phyloP scores from a whole-genome alignment of 1,284 basidiomycete genomes.

The Cryptococcus amylolentus region DNA sequence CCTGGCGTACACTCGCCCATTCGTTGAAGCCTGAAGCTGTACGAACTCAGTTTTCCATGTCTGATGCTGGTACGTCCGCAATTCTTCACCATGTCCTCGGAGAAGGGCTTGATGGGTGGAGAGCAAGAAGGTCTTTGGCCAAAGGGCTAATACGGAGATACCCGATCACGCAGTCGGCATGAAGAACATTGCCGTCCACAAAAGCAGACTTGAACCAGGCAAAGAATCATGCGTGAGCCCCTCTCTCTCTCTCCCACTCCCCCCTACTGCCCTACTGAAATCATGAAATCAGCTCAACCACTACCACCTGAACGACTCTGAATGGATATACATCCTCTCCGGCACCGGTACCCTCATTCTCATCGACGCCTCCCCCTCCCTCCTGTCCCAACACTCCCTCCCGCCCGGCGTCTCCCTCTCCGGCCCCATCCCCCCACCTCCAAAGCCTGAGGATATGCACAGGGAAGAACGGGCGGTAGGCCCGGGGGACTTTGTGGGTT shows the following conservation, averaged over 20 bases:
- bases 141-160: neutral
- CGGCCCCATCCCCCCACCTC: neutral
- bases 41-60: slow-evolving; percentile 16
- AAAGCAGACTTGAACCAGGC: slow-evolving; percentile 18
- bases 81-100: too few relatives aligned
- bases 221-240: slow-evolving; percentile 20
- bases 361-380: slow-evolving; percentile 9
- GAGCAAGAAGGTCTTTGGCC: neutral
- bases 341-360: slow-evolving; percentile 17
- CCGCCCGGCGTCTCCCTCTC: neutral
- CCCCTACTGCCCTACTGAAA: neutral
- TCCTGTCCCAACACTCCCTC: slow-evolving; percentile 14
- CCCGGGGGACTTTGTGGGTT: slow-evolving; percentile 27
- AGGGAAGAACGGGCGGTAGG: slow-evolving; percentile 10
- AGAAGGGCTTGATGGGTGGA: too few relatives aligned
- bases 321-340: slow-evolving; percentile 29
- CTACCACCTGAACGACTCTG: slow-evolving; percentile 19
- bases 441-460: neutral
- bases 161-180: slow-evolving; percentile 15
- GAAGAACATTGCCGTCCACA: slow-evolving; percentile 24
- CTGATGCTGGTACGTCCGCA: slow-evolving; percentile 23
- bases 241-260: neutral
- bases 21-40: slow-evolving; percentile 18
- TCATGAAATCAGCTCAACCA: slow-evolving; percentile 3
- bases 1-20: slow-evolving; percentile 16